Conservation (phyloP, 192 early-diverging fungal genomes). For the Podila clonocystis region DNA sequence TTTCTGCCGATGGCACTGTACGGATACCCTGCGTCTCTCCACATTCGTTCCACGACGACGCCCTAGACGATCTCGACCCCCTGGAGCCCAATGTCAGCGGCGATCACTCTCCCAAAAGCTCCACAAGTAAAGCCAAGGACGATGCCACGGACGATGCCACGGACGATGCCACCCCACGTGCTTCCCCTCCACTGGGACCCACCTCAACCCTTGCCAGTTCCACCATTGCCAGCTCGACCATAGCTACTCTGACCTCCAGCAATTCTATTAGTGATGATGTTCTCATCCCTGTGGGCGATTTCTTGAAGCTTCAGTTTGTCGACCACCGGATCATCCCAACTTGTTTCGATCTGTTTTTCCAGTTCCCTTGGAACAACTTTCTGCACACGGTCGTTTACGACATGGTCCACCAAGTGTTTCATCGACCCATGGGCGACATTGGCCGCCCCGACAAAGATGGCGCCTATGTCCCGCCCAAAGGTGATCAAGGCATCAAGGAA, state of each 20-base stretch:
- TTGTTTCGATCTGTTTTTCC: conserved; percentile 89
- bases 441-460: conserved; percentile 42
- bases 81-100: background rate
- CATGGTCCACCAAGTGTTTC: conserved; percentile 98
- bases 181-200: conserved; percentile 25
- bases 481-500: conserved; percentile 35
- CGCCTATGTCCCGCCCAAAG: conserved; percentile 36
- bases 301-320: conserved; percentile 76
- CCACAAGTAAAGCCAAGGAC: background rate
- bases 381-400: conserved; percentile 99
- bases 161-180: conserved; percentile 13
- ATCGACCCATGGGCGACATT: conserved; percentile 80
- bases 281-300: conserved; percentile 73
- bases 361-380: conserved; percentile 98
- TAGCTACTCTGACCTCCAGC: conserved; percentile 14
- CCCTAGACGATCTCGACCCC: too few relatives aligned
- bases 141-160: conserved; percentile 17
- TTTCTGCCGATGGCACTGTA: conserved; percentile 48
- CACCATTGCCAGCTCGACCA: background rate
- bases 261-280: conserved; percentile 23
- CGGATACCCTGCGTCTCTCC: conserved; percentile 8
- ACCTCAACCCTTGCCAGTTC: conserved; percentile 9
- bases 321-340: conserved; percentile 71
- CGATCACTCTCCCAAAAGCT: background rate
- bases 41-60: background rate